Base-by-base conservation (phyloP, 441 rosid species). In the Gossypium aridum region DNA sequence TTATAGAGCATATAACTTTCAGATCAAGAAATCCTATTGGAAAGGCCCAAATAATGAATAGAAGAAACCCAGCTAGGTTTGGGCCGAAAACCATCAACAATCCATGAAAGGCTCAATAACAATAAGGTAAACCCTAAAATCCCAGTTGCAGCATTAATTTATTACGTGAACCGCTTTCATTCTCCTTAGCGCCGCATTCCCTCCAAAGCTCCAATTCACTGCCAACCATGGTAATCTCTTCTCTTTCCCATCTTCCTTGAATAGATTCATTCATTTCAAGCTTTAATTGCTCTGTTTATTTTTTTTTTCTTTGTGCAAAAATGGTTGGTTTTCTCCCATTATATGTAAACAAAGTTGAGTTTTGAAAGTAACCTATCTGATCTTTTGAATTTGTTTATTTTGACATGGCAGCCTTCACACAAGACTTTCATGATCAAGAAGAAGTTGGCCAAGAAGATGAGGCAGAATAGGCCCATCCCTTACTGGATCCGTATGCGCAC, bases 401-500 rank as follows among this genome's bases (percentile, higher is more conserved):
- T 51, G 14, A 68, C 25, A 25, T 68, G 23, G 72, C 76, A 91
- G 98, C 98, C 98, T 86, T 87, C 98, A 5, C 98, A 93, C 87
- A 91, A 93, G 90, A 80, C 89, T 39, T 93, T 90, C 71, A 87
- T 28, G 86, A 91, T 91, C 19, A 91, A 93, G 92, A 93, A 93
- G 90, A 93, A 91, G 80, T 81, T 91, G 72, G 98, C 84, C 20
- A 93, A 93, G 91, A 93, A 93, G 92, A 91, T 88, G 98, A 85
- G 98, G 78, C 98, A 91, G 80, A 93, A 93, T 85, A 81, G 98
- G 89, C 98, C 98, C 1, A 91, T 93, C 65, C 98, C 98, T 73
- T 88, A 89, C 83, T 93, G 95, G 98, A 91, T 91, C 62, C 93
- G 97, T 68, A 81, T 87, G 81, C 88, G 92, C 56, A 91, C 95